Base-by-base conservation (phyloP, 2,329 filamentous ascomycete species). In the Aurifilum marmelostoma region DNA sequence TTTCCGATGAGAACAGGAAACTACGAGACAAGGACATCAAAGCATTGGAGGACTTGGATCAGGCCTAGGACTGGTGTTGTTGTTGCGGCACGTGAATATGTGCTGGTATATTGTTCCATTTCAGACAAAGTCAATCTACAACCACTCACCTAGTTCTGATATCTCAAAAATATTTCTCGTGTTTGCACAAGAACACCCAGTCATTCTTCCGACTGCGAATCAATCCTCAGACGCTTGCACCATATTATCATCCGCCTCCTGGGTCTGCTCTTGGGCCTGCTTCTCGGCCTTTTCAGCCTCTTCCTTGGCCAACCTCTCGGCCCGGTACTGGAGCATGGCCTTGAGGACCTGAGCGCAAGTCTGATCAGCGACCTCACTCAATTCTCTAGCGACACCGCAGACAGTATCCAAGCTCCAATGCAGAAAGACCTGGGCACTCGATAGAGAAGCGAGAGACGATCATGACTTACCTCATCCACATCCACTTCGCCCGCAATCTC, bases 401-500 rank as follows among this genome's bases (percentile, higher is more conserved):
- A 34, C n/a, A n/a, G n/a, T n/a, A n/a, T n/a, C n/a, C n/a, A n/a
- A n/a, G n/a, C n/a, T n/a, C n/a, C n/a, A n/a, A 34, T 8, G 8
- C 34, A 34, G 8, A 34, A 34, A 34, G 34, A 4, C 34, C 34
- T 8, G 8, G 34, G 34, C 34, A 34, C 34, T 27, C 16, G 8
- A 11, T 41, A 11, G n/a, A 27, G 12, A 24, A 24, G 24, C 12
- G 24, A 34, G 18, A 8, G 1, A 61, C 5, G 2, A 29, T 21
- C 29, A 14, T 14, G 14, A 56, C 63, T 41, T 41, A 65, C 63
- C 21, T 6, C 6, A 34, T 65, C 63, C 63, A 58, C 63, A 29
- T 56, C 32, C 3, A 56, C 75, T 3, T 73, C 72, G 0, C 79
- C 76, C 39, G 71, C 75, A 34, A 82, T 75, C 2, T 71, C 69